Conservation (phyloP, 106 monocot species). For the Acorus gramineus region DNA sequence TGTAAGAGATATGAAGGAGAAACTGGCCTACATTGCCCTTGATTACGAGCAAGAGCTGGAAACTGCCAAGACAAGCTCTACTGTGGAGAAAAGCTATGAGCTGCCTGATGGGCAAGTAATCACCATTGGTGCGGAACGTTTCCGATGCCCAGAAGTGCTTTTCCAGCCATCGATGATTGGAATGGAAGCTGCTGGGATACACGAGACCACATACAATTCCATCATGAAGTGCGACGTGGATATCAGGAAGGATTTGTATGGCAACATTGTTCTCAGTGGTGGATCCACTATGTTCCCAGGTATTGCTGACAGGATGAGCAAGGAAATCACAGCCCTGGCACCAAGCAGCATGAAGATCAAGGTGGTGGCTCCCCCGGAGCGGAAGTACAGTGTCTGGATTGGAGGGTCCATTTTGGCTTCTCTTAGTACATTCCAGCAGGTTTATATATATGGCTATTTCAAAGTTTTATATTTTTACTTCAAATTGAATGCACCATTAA, state of each 20-base stretch:
- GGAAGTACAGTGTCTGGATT: slow-evolving; percentile 6
- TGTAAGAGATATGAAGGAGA: slow-evolving; percentile 4
- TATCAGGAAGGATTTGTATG: slow-evolving; percentile 7
- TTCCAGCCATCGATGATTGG: slow-evolving; percentile 4
- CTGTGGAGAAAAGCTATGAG: slow-evolving; percentile 1
- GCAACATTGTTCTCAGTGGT: slow-evolving; percentile 3
- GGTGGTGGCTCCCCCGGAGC: slow-evolving; percentile 2
- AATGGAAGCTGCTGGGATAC: slow-evolving; percentile 5
- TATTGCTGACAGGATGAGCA: slow-evolving; percentile 2
- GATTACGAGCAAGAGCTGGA: slow-evolving; percentile 2
- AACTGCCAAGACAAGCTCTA: slow-evolving; percentile 1
- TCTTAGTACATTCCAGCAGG: slow-evolving; percentile 7
- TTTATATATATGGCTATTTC: not conserved
- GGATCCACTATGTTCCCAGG: slow-evolving; percentile 4
- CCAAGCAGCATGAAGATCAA: slow-evolving; percentile 8
- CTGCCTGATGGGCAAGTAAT: slow-evolving; percentile 4
- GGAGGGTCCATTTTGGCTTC: slow-evolving; percentile 3
- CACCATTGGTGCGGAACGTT: slow-evolving; percentile 6
- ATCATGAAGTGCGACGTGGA: not conserved
- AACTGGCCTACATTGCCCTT: slow-evolving; percentile 1
- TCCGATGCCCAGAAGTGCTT: slow-evolving; percentile 5
- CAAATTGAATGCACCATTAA: no score
- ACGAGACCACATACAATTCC: not conserved
- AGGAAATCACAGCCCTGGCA: slow-evolving; percentile 4
- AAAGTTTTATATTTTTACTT: no score